Evolutionary conservation across 2,329 filamentous ascomycete genomes (phyloP).

Genomic region (Trichoderma sp.): DNA sequence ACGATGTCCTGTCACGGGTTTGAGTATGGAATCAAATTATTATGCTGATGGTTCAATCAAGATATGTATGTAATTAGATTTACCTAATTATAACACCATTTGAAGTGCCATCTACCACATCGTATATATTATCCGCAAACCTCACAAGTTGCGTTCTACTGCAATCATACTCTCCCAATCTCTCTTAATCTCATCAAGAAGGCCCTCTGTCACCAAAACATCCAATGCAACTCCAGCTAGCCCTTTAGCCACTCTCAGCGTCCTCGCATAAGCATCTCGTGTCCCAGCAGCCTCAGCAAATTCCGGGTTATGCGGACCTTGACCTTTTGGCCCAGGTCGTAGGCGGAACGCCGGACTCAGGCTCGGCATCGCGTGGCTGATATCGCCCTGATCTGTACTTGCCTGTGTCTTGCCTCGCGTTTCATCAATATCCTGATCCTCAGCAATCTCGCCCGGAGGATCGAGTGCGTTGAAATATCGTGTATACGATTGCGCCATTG

Average conservation of each 20-base stretch:
- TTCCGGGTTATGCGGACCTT: slow-evolving; percentile 51
- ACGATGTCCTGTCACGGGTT: no score
- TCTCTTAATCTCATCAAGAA: slow-evolving; percentile 42
- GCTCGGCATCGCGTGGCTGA: slow-evolving; percentile 57
- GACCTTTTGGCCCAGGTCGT: slow-evolving; percentile 33
- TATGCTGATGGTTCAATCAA: no score
- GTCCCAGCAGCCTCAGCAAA: slow-evolving; percentile 53
- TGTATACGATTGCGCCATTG: slow-evolving; percentile 46
- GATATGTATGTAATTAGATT: no score
- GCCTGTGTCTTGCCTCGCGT: slow-evolving; percentile 46
- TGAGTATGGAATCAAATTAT: no score
- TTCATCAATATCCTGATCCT: slow-evolving; percentile 41
- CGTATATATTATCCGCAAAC: no score
- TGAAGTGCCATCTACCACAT: neutral
- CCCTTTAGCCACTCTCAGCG: slow-evolving; percentile 47
- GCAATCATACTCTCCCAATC: slow-evolving; percentile 15
- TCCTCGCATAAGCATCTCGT: slow-evolving; percentile 44
- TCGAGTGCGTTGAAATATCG: slow-evolving; percentile 43
- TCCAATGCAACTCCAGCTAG: slow-evolving; percentile 49
- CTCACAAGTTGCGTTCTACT: neutral
- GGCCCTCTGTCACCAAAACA: slow-evolving; percentile 41
- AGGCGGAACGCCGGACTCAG: slow-evolving; percentile 54
- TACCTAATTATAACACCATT: no score
- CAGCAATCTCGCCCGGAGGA: slow-evolving; percentile 35
- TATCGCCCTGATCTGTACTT: slow-evolving; percentile 59